Evolutionary conservation across 148 eudicot species (phyloP).

Genomic region (Rhododendron williamsianum): DNA sequence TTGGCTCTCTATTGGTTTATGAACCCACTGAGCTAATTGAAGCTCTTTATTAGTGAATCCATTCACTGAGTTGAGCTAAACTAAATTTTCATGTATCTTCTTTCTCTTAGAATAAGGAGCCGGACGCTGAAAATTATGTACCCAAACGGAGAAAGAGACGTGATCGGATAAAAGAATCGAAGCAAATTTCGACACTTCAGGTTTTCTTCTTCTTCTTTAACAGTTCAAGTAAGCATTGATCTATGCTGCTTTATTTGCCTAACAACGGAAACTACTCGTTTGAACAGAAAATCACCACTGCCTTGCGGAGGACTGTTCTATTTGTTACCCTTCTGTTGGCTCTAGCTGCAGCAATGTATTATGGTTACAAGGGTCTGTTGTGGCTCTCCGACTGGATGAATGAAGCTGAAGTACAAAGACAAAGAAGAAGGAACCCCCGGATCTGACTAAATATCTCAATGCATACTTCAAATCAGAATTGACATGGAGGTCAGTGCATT

Average conservation of each 20-base stretch:
- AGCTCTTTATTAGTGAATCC: not conserved
- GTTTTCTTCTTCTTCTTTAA: slow-evolving; percentile 22
- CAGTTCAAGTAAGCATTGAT: not conserved
- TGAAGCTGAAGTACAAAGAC: slow-evolving; percentile 56
- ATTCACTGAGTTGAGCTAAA: not conserved
- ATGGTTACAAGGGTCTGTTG: slow-evolving; percentile 72
- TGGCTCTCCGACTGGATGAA: slow-evolving; percentile 86
- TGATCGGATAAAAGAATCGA: slow-evolving; percentile 40
- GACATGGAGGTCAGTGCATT: not conserved
- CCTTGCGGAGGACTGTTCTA: slow-evolving; percentile 33
- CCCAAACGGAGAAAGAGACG: slow-evolving; percentile 65
- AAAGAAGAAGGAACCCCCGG: slow-evolving; percentile 39
- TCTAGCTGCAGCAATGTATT: slow-evolving; percentile 40
- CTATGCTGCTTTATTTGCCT: slow-evolving; percentile 6
- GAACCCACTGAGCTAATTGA: not conserved
- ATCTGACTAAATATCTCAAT: slow-evolving; percentile 15
- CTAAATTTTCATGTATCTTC: not conserved
- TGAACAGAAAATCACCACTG: slow-evolving; percentile 49
- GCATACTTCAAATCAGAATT: not conserved
- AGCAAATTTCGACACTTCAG: slow-evolving; percentile 52
- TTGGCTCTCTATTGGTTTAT: not conserved
- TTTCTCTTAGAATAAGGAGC: slow-evolving; percentile 47
- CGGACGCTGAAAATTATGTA: slow-evolving; percentile 26
- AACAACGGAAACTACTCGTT: not conserved
- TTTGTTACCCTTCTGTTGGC: slow-evolving; percentile 31